Evolutionary conservation across 148 eudicot genomes (phyloP).

Genomic region (Chenopodium berlandieri): DNA sequence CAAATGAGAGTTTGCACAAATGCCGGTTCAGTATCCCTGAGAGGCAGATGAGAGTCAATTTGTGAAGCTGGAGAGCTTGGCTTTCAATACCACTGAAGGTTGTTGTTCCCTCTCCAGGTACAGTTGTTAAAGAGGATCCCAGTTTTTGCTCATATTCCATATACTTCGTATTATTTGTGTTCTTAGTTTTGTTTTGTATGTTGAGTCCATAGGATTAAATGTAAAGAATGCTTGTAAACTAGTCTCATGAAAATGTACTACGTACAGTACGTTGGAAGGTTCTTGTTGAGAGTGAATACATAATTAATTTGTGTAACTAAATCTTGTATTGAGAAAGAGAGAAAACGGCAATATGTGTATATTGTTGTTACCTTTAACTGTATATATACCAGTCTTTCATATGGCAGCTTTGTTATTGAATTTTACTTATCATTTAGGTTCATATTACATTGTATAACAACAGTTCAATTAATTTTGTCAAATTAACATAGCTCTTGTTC

Average conservation of each 20-base stretch:
- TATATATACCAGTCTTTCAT: slow-evolving; percentile 9
- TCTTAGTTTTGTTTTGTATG: slow-evolving; percentile 2
- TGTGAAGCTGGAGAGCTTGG: not conserved
- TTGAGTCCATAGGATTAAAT: slow-evolving; percentile 16
- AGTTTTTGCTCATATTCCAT: not conserved
- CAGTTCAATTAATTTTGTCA: not conserved
- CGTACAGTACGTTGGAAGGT: slow-evolving; percentile 20
- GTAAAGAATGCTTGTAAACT: slow-evolving; percentile 26
- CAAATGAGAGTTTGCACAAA: not conserved
- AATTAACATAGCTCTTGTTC: not conserved
- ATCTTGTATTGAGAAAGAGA: slow-evolving; percentile 8
- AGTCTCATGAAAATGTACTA: slow-evolving; percentile 6
- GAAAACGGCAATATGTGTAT: not conserved
- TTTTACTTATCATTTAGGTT: not conserved
- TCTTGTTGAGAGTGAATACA: slow-evolving; percentile 19
- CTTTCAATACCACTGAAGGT: not conserved
- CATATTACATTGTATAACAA: too few species aligned
- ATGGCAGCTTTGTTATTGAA: not conserved
- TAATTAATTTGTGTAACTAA: slow-evolving; percentile 29
- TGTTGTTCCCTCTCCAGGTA: slow-evolving; percentile 6
- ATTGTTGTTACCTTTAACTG: slow-evolving; percentile 14
- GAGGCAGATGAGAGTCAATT: not conserved
- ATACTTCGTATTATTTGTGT: not conserved
- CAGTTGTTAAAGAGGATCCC: slow-evolving; percentile 2
- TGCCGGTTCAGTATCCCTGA: not conserved